Evolutionary conservation across 2,329 filamentous ascomycete genomes (phyloP), one percentile per base, ranked within the genome.

Genomic region (Xylariomycetidae sp.): DNA sequence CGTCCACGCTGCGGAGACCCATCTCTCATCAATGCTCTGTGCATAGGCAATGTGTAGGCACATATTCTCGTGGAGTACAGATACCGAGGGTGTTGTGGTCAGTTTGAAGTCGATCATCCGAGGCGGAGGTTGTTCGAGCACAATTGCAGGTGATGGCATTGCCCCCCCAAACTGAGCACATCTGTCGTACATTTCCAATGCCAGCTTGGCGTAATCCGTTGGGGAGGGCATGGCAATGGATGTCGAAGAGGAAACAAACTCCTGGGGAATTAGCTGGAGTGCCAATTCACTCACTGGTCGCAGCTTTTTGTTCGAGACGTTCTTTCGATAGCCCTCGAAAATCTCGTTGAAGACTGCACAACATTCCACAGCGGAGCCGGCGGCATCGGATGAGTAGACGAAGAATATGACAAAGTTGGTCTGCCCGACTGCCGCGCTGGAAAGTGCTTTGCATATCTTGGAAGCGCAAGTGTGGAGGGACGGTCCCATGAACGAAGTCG

Each of bases 1-100:
- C 1, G 81, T 85, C 86, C 86, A 93, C 1, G 82, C 82, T 5
- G 78, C 82, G 10, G 80, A 82, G 23, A 92, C 63, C 87, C 87
- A 94, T 7, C 79, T 68, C 14, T 82, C 76, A 53, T 90, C 84
- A 9, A 80, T 67, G 49, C 84, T 89, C 35, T 79, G 72, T 2
- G 82, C 76, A 50, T 93, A 93, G 1, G 82, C 84, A 27, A 93
- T 65, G 54, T 94, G 86, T 19, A 94, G 76, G 49, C 82, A 82
- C 1, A 79, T 84, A 44, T 88, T 86, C 53, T 92, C 85, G 35
- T 82, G 76, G 33, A 92, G 65, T 5, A 90, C 63, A 13, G 86
- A 84, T 13, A 77, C 73, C 0, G 84, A 85, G 2, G 84, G 81
- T 10, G 74, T 76, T 1, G 74, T 59, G 2, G 67, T 71, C 2